Evolutionary conservation across 2,329 filamentous ascomycete genomes (phyloP).

Genomic region (Karstenula rhodostoma): DNA sequence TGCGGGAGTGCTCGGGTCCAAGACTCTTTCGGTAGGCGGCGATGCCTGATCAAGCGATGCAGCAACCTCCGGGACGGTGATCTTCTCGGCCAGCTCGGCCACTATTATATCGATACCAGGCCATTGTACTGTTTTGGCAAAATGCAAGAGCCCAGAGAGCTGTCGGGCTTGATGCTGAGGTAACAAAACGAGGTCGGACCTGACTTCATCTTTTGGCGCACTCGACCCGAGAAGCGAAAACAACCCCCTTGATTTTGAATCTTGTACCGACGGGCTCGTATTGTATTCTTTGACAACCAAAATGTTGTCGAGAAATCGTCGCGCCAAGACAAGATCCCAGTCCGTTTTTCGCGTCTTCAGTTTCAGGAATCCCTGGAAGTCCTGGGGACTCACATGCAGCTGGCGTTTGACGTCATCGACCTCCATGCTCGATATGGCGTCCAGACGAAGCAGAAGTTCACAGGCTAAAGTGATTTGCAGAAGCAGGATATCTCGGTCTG

Average conservation of each 20-base stretch:
- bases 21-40: conserved; percentile 31
- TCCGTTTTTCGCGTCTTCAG: conserved; percentile 61
- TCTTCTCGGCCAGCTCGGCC: conserved; percentile 46
- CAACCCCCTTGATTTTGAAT: conserved; percentile 37
- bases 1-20: conserved; percentile 38
- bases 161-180: conserved; percentile 51
- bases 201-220: conserved; percentile 27
- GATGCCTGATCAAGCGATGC: conserved; percentile 25
- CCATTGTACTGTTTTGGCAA: conserved; percentile 61
- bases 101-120: conserved; percentile 53
- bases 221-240: conserved; percentile 37
- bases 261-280: conserved; percentile 20
- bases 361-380: conserved; percentile 56
- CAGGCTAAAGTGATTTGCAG: conserved; percentile 63
- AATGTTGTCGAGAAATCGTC: conserved; percentile 63
- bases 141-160: conserved; percentile 59
- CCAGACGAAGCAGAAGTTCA: conserved; percentile 63
- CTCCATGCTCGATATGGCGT: conserved; percentile 53
- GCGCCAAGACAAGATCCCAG: conserved; percentile 64
- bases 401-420: conserved; percentile 46
- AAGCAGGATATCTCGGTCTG: conserved; percentile 62
- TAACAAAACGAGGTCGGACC: conserved; percentile 40
- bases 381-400: conserved; percentile 52
- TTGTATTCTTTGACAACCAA: conserved; percentile 45
- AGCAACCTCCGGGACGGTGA: conserved; percentile 34